phyloP scores from a whole-genome alignment of 1,139 yeast species.

The Candida dubliniensis region DNA sequence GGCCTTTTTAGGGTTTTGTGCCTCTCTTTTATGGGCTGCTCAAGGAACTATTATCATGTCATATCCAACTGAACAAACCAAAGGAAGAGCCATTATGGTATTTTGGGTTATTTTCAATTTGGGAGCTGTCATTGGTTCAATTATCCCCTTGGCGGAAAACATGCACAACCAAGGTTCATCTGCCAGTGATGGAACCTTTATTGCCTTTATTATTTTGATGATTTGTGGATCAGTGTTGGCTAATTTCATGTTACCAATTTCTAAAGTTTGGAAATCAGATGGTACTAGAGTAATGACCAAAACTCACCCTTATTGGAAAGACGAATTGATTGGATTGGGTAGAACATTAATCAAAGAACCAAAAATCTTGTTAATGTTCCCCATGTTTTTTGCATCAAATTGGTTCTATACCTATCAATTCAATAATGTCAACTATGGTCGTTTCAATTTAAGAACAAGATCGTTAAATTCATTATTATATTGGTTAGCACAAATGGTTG shows the following conservation, averaged over 20 bases:
- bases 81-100: constrained; percentile 55
- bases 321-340: constrained; percentile 45
- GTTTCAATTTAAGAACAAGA: constrained; percentile 59
- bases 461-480: constrained; percentile 60
- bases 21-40: constrained; percentile 60
- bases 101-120: constrained; percentile 66
- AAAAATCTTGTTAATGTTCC: constrained; percentile 49
- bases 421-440: constrained; percentile 55
- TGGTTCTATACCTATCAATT: constrained; percentile 69
- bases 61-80: constrained; percentile 55
- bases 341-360: constrained; percentile 47
- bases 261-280: constrained; percentile 51
- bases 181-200: constrained; percentile 56
- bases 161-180: constrained; percentile 35
- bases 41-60: constrained; percentile 60
- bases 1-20: constrained; percentile 60
- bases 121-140: constrained; percentile 61
- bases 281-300: constrained; percentile 49
- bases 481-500: constrained; percentile 62
- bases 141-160: constrained; percentile 56
- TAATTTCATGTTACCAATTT: constrained; percentile 47
- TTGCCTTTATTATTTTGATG: constrained; percentile 59
- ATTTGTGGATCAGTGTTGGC: constrained; percentile 49
- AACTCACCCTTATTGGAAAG: constrained; percentile 48
- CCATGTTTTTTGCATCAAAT: constrained; percentile 63